Percentiles rank a stretch among this genome's conserved stretches.
These are phyloP conservation scores for Globisporangium iwayamae DNA, from an alignment of 352 stramenopile species.

Conservation along the genomic window DNA sequence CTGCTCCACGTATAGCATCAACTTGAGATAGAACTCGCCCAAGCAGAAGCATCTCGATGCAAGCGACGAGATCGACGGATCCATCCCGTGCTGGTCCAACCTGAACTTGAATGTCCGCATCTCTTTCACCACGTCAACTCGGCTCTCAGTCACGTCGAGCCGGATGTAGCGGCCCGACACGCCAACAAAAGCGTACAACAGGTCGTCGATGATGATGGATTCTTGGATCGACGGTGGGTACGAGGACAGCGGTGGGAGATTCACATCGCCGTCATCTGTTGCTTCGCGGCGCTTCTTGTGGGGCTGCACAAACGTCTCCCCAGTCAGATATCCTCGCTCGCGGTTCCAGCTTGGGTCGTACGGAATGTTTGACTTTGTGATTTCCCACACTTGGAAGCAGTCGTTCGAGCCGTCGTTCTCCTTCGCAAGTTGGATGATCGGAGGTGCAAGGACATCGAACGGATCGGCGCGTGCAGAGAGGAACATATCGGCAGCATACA, in stretches of 20 bases:
- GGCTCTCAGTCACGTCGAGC: conserved; percentile 47
- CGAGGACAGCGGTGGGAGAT: conserved; percentile 60
- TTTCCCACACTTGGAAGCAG: conserved; percentile 67
- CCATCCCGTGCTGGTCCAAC: conserved; percentile 68
- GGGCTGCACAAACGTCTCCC: conserved; percentile 51
- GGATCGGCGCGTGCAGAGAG: conserved; percentile 36
- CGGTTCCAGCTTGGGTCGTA: conserved; percentile 86
- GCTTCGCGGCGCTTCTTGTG: conserved; percentile 40
- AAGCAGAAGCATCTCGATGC: conserved; percentile 62
- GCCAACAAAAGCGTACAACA: conserved; percentile 77
- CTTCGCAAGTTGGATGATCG: conserved; percentile 39
- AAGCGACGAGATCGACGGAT: conserved; percentile 74
- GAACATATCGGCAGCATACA: conserved; percentile 55
- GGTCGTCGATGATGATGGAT: conserved; percentile 77
- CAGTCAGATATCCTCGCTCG: conserved; percentile 75
- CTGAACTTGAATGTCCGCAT: conserved; percentile 54
- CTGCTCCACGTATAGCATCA: conserved; percentile 76
- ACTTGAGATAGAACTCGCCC: conserved; percentile 76
- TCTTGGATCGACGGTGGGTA: conserved; percentile 78
- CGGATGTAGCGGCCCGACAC: conserved; percentile 85
- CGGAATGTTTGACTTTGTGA: conserved; percentile 85
- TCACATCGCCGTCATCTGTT: conserved; percentile 37
- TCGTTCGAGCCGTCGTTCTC: conserved; percentile 50
- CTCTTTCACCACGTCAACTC: conserved; percentile 26
- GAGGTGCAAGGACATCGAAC: conserved; percentile 20